Evolutionary conservation across 768 basidiomycete genomes (phyloP).

Genomic region (Auriscalpium orientale): DNA sequence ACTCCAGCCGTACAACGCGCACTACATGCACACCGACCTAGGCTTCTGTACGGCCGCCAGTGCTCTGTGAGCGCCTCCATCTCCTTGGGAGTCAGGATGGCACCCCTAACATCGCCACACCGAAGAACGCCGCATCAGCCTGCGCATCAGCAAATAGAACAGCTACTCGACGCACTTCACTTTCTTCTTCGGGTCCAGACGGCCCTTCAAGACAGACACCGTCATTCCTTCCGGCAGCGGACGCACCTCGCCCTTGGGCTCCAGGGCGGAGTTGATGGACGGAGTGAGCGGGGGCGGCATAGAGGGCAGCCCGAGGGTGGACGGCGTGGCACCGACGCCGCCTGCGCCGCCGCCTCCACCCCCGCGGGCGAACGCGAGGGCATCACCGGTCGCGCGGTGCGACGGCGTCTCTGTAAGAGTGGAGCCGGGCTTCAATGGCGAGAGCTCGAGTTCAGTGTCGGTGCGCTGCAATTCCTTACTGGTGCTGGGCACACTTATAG

Average conservation of each 20-base stretch:
- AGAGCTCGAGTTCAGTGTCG: background rate
- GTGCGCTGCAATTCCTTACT: background rate
- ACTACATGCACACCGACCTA: slow-evolving; percentile 41
- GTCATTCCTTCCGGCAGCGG: slow-evolving; percentile 55
- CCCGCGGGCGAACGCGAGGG: background rate
- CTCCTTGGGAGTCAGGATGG: slow-evolving; percentile 69
- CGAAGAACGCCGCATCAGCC: slow-evolving; percentile 1
- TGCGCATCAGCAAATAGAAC: background rate
- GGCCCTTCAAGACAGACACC: slow-evolving; percentile 45
- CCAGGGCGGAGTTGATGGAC: slow-evolving; percentile 51
- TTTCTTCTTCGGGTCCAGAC: slow-evolving; percentile 64
- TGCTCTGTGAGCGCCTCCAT: slow-evolving; percentile 69
- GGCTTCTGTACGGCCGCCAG: slow-evolving; percentile 79
- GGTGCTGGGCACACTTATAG: background rate
- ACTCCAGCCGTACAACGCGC: background rate
- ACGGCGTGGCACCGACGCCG: background rate
- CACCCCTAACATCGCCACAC: slow-evolving; percentile 38
- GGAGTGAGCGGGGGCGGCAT: slow-evolving; percentile 61
- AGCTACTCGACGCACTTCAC: slow-evolving; percentile 44
- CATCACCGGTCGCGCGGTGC: background rate
- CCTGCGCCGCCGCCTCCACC: no score
- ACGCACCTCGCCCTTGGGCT: slow-evolving; percentile 25
- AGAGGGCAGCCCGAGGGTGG: slow-evolving; percentile 23
- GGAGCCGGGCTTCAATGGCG: background rate
- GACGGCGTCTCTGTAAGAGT: background rate